phyloP scores from a whole-genome alignment of 371 early-diverging fungal species.

The Thermomucor indicae-seudaticae region DNA sequence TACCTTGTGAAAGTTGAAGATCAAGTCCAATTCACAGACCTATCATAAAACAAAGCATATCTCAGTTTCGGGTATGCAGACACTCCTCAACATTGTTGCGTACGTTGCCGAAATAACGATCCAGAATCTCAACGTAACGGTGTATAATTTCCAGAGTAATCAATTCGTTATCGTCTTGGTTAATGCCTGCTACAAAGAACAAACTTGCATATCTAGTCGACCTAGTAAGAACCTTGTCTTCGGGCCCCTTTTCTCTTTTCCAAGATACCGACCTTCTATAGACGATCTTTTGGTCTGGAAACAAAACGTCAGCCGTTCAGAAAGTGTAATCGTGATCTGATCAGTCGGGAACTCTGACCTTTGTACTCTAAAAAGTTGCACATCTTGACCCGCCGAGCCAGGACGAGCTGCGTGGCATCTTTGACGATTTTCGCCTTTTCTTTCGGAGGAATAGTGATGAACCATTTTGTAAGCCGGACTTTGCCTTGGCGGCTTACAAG shows the following conservation, averaged over 20 bases:
- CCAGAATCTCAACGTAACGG: constrained; percentile 95
- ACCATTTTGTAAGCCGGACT: constrained; percentile 96
- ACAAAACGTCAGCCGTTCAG: background rate
- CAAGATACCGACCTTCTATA: constrained; percentile 83
- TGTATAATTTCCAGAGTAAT: constrained; percentile 93
- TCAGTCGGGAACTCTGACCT: constrained; percentile 42
- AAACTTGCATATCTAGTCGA: constrained; percentile 86
- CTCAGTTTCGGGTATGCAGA: background rate
- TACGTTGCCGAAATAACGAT: constrained; percentile 97
- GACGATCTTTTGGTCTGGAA: constrained; percentile 84
- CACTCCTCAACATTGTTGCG: constrained; percentile 1
- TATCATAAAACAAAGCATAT: constrained; percentile 14
- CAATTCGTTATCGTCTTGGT: constrained; percentile 90
- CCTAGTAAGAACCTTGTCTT: background rate
- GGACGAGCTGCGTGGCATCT: constrained; percentile 88
- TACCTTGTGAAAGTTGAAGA: constrained; percentile 85
- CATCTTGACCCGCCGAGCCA: constrained; percentile 89
- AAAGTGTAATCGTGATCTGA: background rate
- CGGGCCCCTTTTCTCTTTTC: too few relatives aligned
- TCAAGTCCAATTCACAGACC: constrained; percentile 88
- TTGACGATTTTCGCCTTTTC: constrained; percentile 94
- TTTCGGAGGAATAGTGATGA: constrained; percentile 82
- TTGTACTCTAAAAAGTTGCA: constrained; percentile 98
- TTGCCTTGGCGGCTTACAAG: constrained; percentile 79
- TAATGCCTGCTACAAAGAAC: constrained; percentile 94